Evolutionary conservation across 2,329 filamentous ascomycete species (phyloP), one percentile per base, ranked within the genome.

Genomic region (Leptographium lundbergii): DNA sequence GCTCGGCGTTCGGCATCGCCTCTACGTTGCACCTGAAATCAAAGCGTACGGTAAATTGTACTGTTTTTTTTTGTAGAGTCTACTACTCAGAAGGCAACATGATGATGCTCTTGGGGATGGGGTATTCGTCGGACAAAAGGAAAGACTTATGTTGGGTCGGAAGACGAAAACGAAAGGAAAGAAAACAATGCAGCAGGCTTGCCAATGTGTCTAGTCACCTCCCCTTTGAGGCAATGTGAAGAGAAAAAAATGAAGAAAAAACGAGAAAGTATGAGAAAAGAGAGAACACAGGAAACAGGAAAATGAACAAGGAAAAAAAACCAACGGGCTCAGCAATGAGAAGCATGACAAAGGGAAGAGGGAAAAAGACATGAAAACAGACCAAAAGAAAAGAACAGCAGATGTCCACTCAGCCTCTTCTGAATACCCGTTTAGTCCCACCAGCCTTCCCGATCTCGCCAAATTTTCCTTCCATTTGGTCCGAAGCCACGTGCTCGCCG

Each of bases 381-480:
- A 55, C 19, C 9, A 51, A 36, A 36, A 57, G 34, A 36, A 47
- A 47, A 25, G 25, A 50, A 57, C 1, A 9, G 2, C 45, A 19
- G 4, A 6, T 22, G 24, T 29, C 22, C 36, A 25, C 24, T 57
- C 56, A 60, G 11, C 57, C 63, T 54, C 60, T 64, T 66, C 83
- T 77, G 67, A 88, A 89, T 56, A 91, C 69, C 65, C 88, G 79
- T 73, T 87, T 87, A 19, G 88, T 91, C 9, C 80, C 81, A 2
- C 88, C 87, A 6, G 86, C 83, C 68, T 81, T 88, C 52, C 86
- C 85, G 64, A 91, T 72, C 63, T 89, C 85, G 24, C 84, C 85
- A 70, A 90, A 88, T 53, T 77, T 72, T 65, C 67, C 68, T 32
- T 73, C 68, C 61, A 65, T 61, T 59, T 61, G 66, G 56, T 61